phyloP scores from a whole-genome alignment of 768 basidiomycete genomes.

The Scleroderma citrinum region DNA sequence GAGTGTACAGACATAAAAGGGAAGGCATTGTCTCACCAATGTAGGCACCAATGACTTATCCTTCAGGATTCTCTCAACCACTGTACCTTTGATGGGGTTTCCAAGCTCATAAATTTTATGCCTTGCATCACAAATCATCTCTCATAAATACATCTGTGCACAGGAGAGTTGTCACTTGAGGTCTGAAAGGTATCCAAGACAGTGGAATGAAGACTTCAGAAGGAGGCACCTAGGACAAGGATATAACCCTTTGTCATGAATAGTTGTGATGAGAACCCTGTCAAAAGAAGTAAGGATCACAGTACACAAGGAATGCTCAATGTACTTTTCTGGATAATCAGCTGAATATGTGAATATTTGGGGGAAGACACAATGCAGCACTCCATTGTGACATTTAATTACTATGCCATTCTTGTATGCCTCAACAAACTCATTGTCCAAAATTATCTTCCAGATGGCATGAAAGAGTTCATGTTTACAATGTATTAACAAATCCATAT shows the following conservation, averaged over 20 bases:
- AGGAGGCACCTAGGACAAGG: constrained; percentile 27
- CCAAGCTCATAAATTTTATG: too few relatives aligned
- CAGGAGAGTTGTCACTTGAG: too few relatives aligned
- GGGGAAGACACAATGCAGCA: constrained; percentile 18
- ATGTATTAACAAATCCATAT: constrained; percentile 4
- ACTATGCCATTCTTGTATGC: constrained; percentile 22
- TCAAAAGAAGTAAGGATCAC: not conserved
- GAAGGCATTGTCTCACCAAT: constrained; percentile 8
- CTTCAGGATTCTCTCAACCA: too few relatives aligned
- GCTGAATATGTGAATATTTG: constrained; percentile 30
- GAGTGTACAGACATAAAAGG: not conserved
- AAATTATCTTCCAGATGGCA: constrained; percentile 11
- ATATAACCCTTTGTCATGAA: constrained; percentile 23
- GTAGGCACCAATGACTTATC: too few relatives aligned
- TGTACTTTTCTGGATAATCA: constrained; percentile 38
- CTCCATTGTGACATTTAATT: constrained; percentile 17
- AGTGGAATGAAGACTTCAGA: constrained; percentile 11
- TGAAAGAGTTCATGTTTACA: constrained; percentile 16
- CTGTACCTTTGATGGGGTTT: too few relatives aligned
- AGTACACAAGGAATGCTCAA: not conserved
- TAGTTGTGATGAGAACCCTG: constrained; percentile 22
- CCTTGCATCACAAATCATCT: too few relatives aligned
- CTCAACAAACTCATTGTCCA: constrained; percentile 19
- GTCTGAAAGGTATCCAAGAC: too few relatives aligned
- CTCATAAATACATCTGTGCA: too few relatives aligned